These are phyloP conservation scores for Hortiboletus flavorubellus DNA, from an alignment of 768 basidiomycete genomes.

Conservation along the genomic window DNA sequence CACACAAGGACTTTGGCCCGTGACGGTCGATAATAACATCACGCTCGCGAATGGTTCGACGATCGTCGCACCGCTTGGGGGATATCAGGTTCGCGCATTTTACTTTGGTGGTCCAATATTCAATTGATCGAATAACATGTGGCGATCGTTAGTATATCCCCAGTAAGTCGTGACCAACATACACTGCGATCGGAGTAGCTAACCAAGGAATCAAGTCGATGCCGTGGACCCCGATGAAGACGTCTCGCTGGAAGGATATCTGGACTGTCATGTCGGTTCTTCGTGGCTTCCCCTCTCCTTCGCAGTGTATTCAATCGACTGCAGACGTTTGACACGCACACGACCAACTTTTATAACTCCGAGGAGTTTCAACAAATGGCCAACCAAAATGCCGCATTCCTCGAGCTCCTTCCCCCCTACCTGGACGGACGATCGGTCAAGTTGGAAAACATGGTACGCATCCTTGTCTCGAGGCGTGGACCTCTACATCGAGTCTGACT, in stretches of 20 bases:
- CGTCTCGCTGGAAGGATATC: constrained; percentile 64
- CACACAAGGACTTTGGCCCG: constrained; percentile 67
- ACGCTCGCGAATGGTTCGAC: constrained; percentile 66
- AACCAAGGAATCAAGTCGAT: constrained; percentile 42
- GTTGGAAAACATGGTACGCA: constrained; percentile 55
- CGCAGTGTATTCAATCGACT: neutral
- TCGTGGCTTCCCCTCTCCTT: neutral
- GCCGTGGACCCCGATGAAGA: constrained; percentile 61
- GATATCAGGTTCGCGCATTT: constrained; percentile 53
- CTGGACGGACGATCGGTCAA: constrained; percentile 51
- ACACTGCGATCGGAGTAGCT: neutral
- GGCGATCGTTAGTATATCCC: constrained; percentile 36
- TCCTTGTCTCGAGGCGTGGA: neutral
- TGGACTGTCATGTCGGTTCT: constrained; percentile 51
- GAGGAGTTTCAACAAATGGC: constrained; percentile 45
- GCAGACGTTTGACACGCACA: constrained; percentile 49
- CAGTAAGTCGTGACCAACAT: constrained; percentile 26
- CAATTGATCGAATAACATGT: neutral
- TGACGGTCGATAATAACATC: constrained; percentile 41
- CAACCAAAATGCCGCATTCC: constrained; percentile 44
- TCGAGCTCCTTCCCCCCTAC: constrained; percentile 46
- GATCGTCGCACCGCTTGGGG: constrained; percentile 55
- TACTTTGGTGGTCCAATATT: constrained; percentile 3
- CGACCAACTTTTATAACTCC: constrained; percentile 54
- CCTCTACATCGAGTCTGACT: constrained; percentile 1